phyloP scores from a whole-genome alignment of 805 yeast species.

The Cephaloascus albidus region DNA sequence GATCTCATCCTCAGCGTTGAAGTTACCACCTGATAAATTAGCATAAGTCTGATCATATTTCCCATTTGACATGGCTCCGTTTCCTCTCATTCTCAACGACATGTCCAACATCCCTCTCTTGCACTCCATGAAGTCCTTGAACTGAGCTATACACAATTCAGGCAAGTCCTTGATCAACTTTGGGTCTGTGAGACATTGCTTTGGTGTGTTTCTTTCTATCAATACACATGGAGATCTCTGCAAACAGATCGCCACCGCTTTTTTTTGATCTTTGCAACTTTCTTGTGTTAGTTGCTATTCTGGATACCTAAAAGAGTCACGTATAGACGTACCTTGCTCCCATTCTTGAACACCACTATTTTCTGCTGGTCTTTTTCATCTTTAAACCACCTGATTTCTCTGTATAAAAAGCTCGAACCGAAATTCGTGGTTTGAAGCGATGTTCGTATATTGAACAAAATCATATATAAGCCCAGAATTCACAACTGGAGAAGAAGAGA shows the following conservation, averaged over 20 bases:
- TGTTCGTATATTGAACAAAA: too few relatives aligned
- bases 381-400: too few relatives aligned
- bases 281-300: not conserved
- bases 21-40: slow-evolving; percentile 70
- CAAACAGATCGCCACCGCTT: slow-evolving; percentile 90
- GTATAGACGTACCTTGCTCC: slow-evolving; percentile 41
- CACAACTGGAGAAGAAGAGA: too few relatives aligned
- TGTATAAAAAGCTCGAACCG: too few relatives aligned
- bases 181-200: slow-evolving; percentile 78
- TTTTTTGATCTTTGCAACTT: slow-evolving; percentile 90
- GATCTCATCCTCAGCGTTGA: slow-evolving; percentile 76
- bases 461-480: too few relatives aligned
- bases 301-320: too few relatives aligned
- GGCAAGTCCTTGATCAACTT: slow-evolving; percentile 71
- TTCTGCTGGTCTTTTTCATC: too few relatives aligned
- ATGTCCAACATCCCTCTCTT: slow-evolving; percentile 85
- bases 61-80: slow-evolving; percentile 89
- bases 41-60: slow-evolving; percentile 83
- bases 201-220: slow-evolving; percentile 82
- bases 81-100: slow-evolving; percentile 86
- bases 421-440: too few relatives aligned
- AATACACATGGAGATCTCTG: slow-evolving; percentile 96
- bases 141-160: slow-evolving; percentile 76
- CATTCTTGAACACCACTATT: slow-evolving; percentile 19
- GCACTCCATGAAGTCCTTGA: slow-evolving; percentile 83